Evolutionary conservation across 2,329 filamentous ascomycete species (phyloP), one percentile per base, ranked within the genome.

Genomic region (Thelonectria olida): DNA sequence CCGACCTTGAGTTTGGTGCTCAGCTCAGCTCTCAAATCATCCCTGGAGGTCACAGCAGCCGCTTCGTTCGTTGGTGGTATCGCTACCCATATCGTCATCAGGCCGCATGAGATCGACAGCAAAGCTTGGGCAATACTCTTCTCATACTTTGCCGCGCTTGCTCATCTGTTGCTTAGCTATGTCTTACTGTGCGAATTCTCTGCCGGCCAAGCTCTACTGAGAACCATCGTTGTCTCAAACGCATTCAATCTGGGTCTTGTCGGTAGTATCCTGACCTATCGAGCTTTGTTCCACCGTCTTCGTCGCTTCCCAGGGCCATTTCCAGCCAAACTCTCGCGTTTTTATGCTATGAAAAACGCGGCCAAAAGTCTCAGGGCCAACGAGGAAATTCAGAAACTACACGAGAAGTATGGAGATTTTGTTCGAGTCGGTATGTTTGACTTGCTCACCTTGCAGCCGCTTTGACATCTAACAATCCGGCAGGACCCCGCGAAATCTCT

Each of bases 381-480:
- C 9, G 63, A 63, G 15, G 55, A 65, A 7, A 47, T 63, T 1
- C 60, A 63, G n/a, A 36, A 47, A 4, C 45, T 61, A 10, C 63
- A 65, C 2, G 38, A 58, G 5, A 51, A 48, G 2, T 65, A 65
- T 7, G 63, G 60, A 4, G 63, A 65, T 12, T 54, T 65, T 58
- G 63, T 65, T n/a, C 60, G 63, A 8, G 28, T 63, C 1, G 63
- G 60, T 65, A 63, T 3, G 57, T n/a, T n/a, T n/a, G n/a, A n/a
- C n/a, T n/a, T n/a, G n/a, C n/a, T n/a, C 17, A 31, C 17, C 10
- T 25, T 34, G 42, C 20, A 45, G 45, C 27, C 1, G 41, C 6
- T 7, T 45, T 2, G 19, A 41, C 5, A 19, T 4, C 36, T 10
- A 44, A 10, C 39, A 22, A 47, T 12, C 4, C 8, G 10, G 7